These are phyloP conservation scores for Tuber magnatum DNA, from an alignment of 495 filamentous ascomycete species.

Conservation along the genomic window DNA sequence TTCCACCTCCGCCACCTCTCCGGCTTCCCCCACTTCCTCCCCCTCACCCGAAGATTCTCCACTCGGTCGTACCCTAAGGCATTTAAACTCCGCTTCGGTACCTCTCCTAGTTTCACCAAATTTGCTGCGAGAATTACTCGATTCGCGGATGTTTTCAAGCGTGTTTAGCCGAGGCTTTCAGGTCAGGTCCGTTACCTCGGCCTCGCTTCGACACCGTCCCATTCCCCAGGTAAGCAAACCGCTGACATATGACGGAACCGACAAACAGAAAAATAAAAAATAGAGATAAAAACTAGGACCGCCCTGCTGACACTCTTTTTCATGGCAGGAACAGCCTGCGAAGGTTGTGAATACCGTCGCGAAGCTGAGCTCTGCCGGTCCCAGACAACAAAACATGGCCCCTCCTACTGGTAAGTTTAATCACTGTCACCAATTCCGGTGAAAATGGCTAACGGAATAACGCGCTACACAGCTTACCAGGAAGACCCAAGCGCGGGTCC, in stretches of 20 bases:
- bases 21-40: not conserved
- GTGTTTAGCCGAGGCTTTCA: conserved; percentile 38
- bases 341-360: conserved; percentile 7
- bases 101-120: not conserved
- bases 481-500: conserved; percentile 85
- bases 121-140: not conserved
- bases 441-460: conserved; percentile 8
- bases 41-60: not conserved
- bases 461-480: conserved; percentile 60
- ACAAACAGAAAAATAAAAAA: conserved; percentile 14
- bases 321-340: conserved; percentile 20
- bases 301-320: conserved; percentile 18
- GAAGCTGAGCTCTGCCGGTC: conserved; percentile 3
- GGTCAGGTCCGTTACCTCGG: conserved; percentile 35
- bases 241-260: conserved; percentile 5
- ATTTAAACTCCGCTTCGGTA: conserved; percentile 3
- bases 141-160: conserved; percentile 36
- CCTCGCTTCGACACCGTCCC: conserved; percentile 32
- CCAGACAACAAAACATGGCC: conserved; percentile 15
- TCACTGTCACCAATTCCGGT: not conserved
- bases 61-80: not conserved
- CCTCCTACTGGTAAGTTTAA: not conserved
- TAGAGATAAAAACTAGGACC: too few species aligned
- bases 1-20: not conserved
- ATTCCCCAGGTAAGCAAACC: conserved; percentile 24